Conservation (phyloP, 2,329 filamentous ascomycete genomes). For the Monosporascus sp. region DNA sequence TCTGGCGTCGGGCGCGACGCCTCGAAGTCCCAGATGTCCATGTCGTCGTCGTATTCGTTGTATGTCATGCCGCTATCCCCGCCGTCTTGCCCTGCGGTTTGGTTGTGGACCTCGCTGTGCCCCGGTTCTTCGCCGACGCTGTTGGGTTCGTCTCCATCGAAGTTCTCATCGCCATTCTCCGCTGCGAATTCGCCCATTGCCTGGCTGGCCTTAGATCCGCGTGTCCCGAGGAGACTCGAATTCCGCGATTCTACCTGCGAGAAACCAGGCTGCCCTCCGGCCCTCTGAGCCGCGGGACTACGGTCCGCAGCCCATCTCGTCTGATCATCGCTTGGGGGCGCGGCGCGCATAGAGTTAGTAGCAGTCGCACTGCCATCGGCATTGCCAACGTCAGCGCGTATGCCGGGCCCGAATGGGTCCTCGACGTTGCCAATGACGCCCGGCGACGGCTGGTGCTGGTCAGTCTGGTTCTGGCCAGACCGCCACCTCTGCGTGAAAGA, state of each 20-base stretch:
- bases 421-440: slow-evolving; percentile 8
- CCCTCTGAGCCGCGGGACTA: slow-evolving; percentile 7
- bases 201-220: slow-evolving; percentile 7
- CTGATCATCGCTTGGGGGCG: slow-evolving; percentile 11
- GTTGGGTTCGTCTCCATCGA: slow-evolving; percentile 16
- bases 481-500: slow-evolving; percentile 14
- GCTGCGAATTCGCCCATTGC: background rate
- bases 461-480: slow-evolving; percentile 11
- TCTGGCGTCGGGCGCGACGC: slow-evolving; percentile 42
- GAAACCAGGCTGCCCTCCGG: slow-evolving; percentile 8
- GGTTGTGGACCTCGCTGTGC: background rate
- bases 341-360: slow-evolving; percentile 14
- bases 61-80: slow-evolving; percentile 8
- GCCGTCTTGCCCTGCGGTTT: background rate
- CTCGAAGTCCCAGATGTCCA: slow-evolving; percentile 54
- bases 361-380: slow-evolving; percentile 2
- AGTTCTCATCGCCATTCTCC: background rate
- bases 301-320: slow-evolving; percentile 11
- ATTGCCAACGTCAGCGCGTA: slow-evolving; percentile 3
- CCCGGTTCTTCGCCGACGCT: slow-evolving; percentile 9
- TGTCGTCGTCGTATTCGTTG: slow-evolving; percentile 29
- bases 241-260: slow-evolving; percentile 7
- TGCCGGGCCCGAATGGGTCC: slow-evolving; percentile 13
- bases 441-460: slow-evolving; percentile 7
- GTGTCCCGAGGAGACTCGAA: slow-evolving; percentile 10